Percentiles rank a stretch among this genome's conserved stretches.
phyloP scores from a whole-genome alignment of 1,139 yeast genomes.

The Blastobotrys niveus region DNA sequence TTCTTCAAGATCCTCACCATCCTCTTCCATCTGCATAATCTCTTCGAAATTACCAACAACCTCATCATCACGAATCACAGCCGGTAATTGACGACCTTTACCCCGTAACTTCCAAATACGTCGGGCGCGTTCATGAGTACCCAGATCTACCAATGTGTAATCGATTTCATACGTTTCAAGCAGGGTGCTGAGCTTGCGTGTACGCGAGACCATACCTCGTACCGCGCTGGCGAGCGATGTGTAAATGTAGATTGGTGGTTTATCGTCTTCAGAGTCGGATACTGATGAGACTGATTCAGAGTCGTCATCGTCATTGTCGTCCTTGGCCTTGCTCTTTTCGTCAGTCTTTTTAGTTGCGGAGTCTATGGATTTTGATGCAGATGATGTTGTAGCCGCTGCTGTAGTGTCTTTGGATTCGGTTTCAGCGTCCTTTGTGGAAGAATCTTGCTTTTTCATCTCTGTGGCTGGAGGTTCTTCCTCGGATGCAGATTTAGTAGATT shows the following conservation, averaged over 20 bases:
- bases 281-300: slow-evolving; percentile 7
- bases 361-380: not conserved
- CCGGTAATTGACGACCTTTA: slow-evolving; percentile 75
- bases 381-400: not conserved
- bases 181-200: slow-evolving; percentile 71
- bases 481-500: not conserved
- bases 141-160: slow-evolving; percentile 70
- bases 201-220: slow-evolving; percentile 73
- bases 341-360: not conserved
- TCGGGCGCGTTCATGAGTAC: slow-evolving; percentile 83
- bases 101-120: slow-evolving; percentile 79
- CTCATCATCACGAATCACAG: slow-evolving; percentile 84
- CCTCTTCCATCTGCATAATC: slow-evolving; percentile 42
- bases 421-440: not conserved
- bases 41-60: slow-evolving; percentile 77
- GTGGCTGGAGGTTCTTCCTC: not conserved
- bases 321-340: not conserved
- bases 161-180: slow-evolving; percentile 67
- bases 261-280: slow-evolving; percentile 12
- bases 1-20: slow-evolving; percentile 28
- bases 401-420: not conserved
- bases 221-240: slow-evolving; percentile 89
- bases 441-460: not conserved
- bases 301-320: slow-evolving; percentile 2
- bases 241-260: slow-evolving; percentile 48